phyloP scores from a whole-genome alignment of 306 rosid genomes.

The Citrullus mucosospermus region DNA sequence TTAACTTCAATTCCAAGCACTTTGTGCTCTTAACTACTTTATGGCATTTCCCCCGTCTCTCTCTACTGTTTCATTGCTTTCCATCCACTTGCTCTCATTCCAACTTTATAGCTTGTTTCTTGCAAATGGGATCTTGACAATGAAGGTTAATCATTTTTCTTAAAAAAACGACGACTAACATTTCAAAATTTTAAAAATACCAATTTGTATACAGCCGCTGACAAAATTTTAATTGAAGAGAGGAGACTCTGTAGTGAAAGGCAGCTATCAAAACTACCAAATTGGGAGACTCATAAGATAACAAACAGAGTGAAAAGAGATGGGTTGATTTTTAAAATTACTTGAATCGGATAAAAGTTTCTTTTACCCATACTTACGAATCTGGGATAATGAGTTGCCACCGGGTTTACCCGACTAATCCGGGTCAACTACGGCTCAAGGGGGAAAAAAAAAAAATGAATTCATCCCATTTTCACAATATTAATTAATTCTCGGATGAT shows the following conservation, averaged over 20 bases:
- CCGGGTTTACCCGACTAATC: constrained; percentile 29
- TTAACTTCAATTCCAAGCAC: too few relatives aligned
- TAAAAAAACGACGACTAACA: neutral
- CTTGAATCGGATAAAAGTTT: neutral
- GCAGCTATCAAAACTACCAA: neutral
- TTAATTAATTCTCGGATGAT: neutral
- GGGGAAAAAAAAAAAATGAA: neutral
- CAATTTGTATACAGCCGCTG: neutral
- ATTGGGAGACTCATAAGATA: neutral
- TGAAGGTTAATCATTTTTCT: neutral
- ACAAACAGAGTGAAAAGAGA: neutral
- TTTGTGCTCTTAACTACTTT: neutral
- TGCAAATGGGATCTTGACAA: neutral
- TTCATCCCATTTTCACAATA: neutral
- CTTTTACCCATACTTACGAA: constrained; percentile 11
- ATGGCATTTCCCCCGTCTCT: neutral
- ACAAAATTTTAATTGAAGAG: neutral
- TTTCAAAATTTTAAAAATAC: neutral
- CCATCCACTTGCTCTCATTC: neutral
- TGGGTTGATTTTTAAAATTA: neutral
- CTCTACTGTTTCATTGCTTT: constrained; percentile 1
- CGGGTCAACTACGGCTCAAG: constrained; percentile 46
- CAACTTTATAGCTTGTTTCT: neutral
- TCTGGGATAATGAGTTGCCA: constrained; percentile 27
- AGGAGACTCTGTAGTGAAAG: neutral